phyloP scores from a whole-genome alignment of 2,329 filamentous ascomycete genomes.

The Parastagonospora nodorum region DNA sequence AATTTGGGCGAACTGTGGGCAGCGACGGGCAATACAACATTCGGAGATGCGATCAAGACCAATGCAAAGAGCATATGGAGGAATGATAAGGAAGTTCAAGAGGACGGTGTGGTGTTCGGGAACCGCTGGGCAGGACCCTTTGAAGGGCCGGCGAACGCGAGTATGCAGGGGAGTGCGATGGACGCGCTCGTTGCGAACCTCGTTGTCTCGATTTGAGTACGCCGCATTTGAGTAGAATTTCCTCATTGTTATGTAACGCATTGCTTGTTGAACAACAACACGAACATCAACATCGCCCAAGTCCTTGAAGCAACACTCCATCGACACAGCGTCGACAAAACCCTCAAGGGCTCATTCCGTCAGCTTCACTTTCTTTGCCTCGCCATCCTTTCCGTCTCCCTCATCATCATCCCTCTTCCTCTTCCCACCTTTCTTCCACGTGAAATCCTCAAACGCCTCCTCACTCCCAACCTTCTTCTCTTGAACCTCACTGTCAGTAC shows the following conservation, averaged over 20 bases:
- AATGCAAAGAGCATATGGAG: slow-evolving; percentile 72
- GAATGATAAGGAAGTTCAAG: slow-evolving; percentile 58
- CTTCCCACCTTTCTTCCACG: background rate
- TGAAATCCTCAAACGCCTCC: background rate
- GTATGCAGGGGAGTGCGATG: slow-evolving; percentile 68
- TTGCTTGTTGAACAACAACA: background rate
- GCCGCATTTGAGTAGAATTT: background rate
- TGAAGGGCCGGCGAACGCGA: slow-evolving; percentile 55
- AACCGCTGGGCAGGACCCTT: slow-evolving; percentile 70
- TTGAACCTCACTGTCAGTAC: too few species aligned
- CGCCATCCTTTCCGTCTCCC: background rate
- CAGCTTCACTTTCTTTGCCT: background rate
- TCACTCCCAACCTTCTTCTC: background rate
- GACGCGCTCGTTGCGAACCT: slow-evolving; percentile 69
- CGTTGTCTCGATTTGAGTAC: slow-evolving; percentile 5
- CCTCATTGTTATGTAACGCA: background rate
- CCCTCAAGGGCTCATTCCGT: background rate
- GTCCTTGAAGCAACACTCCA: too few species aligned
- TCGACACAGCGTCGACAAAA: too few species aligned
- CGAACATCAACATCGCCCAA: background rate
- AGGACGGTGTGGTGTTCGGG: slow-evolving; percentile 58
- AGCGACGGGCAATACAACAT: slow-evolving; percentile 56
- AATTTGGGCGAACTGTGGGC: slow-evolving; percentile 65
- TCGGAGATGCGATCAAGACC: slow-evolving; percentile 59
- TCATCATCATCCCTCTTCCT: background rate